phyloP scores from a whole-genome alignment of 257 asterid species.

The Solanum peruvianum region DNA sequence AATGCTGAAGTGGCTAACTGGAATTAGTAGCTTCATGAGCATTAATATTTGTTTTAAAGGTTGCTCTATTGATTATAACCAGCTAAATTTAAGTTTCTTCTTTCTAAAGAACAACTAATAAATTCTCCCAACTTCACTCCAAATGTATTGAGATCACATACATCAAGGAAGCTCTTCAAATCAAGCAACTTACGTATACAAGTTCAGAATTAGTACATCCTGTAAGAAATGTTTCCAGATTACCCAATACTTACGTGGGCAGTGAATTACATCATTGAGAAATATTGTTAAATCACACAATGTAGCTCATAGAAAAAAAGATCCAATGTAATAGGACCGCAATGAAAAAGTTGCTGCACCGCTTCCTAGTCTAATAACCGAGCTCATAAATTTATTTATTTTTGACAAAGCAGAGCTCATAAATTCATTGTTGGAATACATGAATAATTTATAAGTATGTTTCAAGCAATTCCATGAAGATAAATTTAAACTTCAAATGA shows the following conservation, averaged over 20 bases:
- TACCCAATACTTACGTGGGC: neutral
- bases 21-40: neutral
- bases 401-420: neutral
- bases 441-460: neutral
- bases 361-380: neutral
- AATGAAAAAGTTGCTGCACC: neutral
- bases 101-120: neutral
- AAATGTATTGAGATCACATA: neutral
- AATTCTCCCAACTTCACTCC: neutral
- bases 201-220: neutral
- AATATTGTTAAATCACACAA: neutral
- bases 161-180: neutral
- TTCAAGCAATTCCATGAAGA: neutral
- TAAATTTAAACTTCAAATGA: neutral
- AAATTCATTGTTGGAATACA: neutral
- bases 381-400: neutral
- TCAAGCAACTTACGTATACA: neutral
- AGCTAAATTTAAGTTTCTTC: neutral
- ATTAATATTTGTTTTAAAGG: neutral
- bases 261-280: neutral
- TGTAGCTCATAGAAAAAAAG: neutral
- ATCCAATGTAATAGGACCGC: neutral
- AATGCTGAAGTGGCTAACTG: neutral
- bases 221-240: neutral
- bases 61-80: neutral